Percentiles rank a stretch among this genome's conserved stretches.
Evolutionary conservation across 192 early-diverging fungal species (phyloP).

Genomic region (Rhizophagus sp.): DNA sequence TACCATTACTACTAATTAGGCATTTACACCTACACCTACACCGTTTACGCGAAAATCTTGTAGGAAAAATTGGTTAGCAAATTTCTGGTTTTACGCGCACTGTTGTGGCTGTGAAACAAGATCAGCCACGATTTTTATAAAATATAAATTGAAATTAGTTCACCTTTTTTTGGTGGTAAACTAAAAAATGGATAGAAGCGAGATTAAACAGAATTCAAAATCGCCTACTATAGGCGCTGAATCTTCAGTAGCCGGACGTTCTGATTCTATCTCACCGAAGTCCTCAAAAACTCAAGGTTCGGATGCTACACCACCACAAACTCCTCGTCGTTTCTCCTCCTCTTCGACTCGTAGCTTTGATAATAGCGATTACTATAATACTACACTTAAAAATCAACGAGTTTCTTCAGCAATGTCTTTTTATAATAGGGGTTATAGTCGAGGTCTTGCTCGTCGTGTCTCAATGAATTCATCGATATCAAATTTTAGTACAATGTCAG

Average conservation of each 20-base stretch:
- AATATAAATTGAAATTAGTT: no score
- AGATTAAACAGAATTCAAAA: background rate
- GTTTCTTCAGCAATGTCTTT: constrained; percentile 25
- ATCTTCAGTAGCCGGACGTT: background rate
- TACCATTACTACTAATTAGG: no score
- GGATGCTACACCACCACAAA: background rate
- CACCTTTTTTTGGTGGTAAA: background rate
- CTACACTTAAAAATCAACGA: constrained; percentile 16
- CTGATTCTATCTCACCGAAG: background rate
- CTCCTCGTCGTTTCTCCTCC: constrained; percentile 25
- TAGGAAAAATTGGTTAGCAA: background rate
- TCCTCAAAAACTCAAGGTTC: background rate
- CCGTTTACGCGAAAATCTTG: no score
- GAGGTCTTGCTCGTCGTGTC: constrained; percentile 2
- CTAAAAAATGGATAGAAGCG: background rate
- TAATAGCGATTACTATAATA: constrained; percentile 8
- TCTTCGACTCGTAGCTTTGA: constrained; percentile 30
- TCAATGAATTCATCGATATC: constrained; percentile 35
- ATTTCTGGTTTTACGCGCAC: background rate
- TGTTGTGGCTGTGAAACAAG: background rate
- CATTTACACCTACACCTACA: no score
- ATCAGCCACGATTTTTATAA: background rate
- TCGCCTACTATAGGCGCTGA: background rate
- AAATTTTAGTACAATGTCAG: constrained; percentile 51
- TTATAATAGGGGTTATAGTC: background rate